Percentiles rank a stretch among this genome's conserved stretches.
Conservation (phyloP, 192 early-diverging fungal species). For the Podila epigama region DNA sequence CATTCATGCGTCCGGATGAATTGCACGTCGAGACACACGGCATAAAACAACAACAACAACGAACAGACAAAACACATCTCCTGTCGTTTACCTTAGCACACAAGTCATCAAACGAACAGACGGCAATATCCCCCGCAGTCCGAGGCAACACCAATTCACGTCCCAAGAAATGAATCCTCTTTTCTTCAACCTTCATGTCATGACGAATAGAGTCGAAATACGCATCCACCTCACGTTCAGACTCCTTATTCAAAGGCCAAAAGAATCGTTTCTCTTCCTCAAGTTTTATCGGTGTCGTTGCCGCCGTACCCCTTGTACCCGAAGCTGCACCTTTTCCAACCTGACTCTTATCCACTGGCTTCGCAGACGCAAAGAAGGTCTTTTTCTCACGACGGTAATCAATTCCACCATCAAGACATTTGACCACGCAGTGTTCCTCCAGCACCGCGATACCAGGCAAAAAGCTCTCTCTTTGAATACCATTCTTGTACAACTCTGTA, state of each 20-base stretch:
- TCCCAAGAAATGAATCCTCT: constrained; percentile 74
- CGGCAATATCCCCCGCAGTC: constrained; percentile 71
- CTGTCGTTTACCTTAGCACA: constrained; percentile 61
- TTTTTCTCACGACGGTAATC: constrained; percentile 80
- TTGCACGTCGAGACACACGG: no score
- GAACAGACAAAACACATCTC: no score
- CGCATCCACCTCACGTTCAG: constrained; percentile 53
- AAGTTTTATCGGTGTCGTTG: constrained; percentile 46
- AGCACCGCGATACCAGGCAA: constrained; percentile 90
- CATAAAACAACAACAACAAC: no score
- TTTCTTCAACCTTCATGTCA: constrained; percentile 46
- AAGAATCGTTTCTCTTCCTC: constrained; percentile 74
- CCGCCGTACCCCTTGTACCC: no score
- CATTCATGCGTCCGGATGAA: no score
- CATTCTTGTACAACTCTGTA: constrained; percentile 93
- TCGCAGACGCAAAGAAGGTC: constrained; percentile 40
- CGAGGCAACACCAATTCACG: constrained; percentile 73
- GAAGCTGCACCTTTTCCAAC: neutral
- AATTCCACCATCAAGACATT: constrained; percentile 86
- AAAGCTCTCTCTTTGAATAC: constrained; percentile 93
- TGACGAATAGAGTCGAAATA: constrained; percentile 27
- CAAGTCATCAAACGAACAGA: constrained; percentile 79
- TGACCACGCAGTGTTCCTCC: constrained; percentile 80
- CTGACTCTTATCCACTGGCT: constrained; percentile 25
- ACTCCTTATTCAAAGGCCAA: constrained; percentile 65